Base-by-base conservation (phyloP, 108 stramenopile genomes). In the Stephanodiscus triporus region DNA sequence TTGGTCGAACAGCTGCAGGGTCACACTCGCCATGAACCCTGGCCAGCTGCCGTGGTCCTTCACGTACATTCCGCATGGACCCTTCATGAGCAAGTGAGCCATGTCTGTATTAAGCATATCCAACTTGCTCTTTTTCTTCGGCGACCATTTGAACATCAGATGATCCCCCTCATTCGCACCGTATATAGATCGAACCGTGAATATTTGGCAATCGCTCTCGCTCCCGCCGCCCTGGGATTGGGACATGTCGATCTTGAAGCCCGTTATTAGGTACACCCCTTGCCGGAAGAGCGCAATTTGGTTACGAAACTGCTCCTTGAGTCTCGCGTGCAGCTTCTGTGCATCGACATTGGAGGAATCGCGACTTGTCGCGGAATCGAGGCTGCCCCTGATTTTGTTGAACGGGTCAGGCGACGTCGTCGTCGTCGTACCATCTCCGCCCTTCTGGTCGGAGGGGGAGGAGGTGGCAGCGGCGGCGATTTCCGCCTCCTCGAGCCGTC, bases 191-290 rank as follows among this genome's bases (percentile, higher is more conserved):
- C 97, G 84, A 13, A 98, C 90, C 23, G 87, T 91, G 68, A 99
- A 91, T 24, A 68, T 85, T 22, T 84, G 92, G 36, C 69, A 66
- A 50, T 87, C 86, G 40, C 60, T 75, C 14, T 85, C 84, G 27
- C 76, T 77, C 34, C 81, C 85, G 16, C 43, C 43, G 14, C 43
- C 43, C 53, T 54, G 23, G 53, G 8, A 9, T 16, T 59, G 58
- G 3, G 86, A 77, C 91, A 99, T 95, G 77, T 99, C 98, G 40
- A 99, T 85, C 70, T 96, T 97, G 78, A 73, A 95, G 2, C 97
- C 97, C 4, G 96, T 97, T 53, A 98, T 82, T 27, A 96, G 79
- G 58, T 96, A 96, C 0, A 98, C 97, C 4, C 95, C 96, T 56
- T 98, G 95, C 9, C 96, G 87, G 71, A 94, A 98, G 29, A 90